A percentile compares a stretch with the other conserved stretches of the same genome.
These are phyloP conservation scores for Rhizopogon roseolus DNA, from an alignment of 768 basidiomycete species.

Conservation along the genomic window DNA sequence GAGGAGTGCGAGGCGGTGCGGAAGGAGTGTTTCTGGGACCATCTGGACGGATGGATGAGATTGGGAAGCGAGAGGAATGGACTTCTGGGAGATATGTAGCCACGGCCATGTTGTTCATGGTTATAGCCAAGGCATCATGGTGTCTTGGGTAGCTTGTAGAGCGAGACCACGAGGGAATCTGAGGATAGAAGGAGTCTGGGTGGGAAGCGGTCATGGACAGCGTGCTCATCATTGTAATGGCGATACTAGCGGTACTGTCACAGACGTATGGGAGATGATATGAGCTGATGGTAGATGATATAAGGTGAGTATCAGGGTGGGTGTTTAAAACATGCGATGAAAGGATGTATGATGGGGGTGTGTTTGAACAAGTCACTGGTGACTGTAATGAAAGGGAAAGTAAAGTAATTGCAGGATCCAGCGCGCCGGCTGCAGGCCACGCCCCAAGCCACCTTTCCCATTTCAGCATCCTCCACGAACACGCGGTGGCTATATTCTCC, in stretches of 20 bases:
- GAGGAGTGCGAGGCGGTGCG: constrained; percentile 17
- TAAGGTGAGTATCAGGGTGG: background rate
- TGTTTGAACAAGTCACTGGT: background rate
- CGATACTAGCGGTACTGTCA: too few relatives aligned
- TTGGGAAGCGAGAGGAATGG: constrained; percentile 25
- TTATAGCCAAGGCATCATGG: background rate
- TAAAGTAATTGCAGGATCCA: background rate
- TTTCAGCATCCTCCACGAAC: background rate
- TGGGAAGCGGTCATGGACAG: background rate
- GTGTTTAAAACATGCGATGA: background rate
- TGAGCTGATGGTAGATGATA: background rate
- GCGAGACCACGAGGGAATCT: background rate
- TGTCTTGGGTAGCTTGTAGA: background rate
- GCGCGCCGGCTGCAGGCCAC: constrained; percentile 1
- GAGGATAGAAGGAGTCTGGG: background rate
- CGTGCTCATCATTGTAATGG: background rate
- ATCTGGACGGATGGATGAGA: constrained; percentile 33
- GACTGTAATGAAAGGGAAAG: background rate
- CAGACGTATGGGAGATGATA: background rate
- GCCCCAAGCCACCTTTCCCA: constrained; percentile 1
- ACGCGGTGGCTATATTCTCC: constrained; percentile 1
- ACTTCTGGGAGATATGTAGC: background rate
- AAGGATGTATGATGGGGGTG: background rate
- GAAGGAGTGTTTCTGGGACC: constrained; percentile 17
- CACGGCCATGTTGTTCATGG: background rate